Percentiles rank a stretch among this genome's conserved stretches.
phyloP scores from a whole-genome alignment of 495 filamentous ascomycete genomes.

The Trichoderma asperelloides region DNA sequence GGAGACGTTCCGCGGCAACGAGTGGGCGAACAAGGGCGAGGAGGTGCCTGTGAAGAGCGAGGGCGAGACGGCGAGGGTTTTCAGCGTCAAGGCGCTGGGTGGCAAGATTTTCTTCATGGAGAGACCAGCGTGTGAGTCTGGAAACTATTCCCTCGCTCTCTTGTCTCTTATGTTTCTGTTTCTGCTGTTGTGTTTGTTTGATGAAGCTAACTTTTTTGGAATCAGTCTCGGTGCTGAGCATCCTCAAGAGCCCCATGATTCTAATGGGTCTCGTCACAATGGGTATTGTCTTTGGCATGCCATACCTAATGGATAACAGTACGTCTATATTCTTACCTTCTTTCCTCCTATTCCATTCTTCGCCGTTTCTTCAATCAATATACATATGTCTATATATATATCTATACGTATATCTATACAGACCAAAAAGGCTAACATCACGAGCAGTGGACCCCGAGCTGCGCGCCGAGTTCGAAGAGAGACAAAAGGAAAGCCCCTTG shows the following conservation, averaged over 20 bases:
- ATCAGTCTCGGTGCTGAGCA: conserved; percentile 46
- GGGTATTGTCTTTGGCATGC: conserved; percentile 77
- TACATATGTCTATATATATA: too few species aligned
- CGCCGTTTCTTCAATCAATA: not conserved
- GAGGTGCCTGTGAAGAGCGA: conserved; percentile 33
- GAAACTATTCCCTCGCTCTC: too few species aligned
- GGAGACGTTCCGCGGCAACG: conserved; percentile 82
- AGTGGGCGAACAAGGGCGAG: conserved; percentile 75
- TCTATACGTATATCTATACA: not conserved
- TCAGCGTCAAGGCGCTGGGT: conserved; percentile 55
- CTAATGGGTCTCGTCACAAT: conserved; percentile 75
- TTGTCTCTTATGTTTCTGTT: not conserved
- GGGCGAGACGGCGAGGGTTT: conserved; percentile 14
- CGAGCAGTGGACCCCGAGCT: conserved; percentile 86
- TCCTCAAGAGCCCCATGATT: conserved; percentile 93
- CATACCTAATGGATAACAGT: conserved; percentile 94
- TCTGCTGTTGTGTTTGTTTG: not conserved
- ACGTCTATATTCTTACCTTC: conserved; percentile 30
- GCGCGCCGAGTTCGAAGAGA: conserved; percentile 82
- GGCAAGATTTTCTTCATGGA: conserved; percentile 65
- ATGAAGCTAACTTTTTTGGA: conserved; percentile 9
- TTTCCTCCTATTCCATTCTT: not conserved
- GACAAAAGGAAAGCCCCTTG: conserved; percentile 67
- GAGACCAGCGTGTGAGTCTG: conserved; percentile 61
- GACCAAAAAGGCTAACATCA: not conserved